These are phyloP conservation scores for Kwoniella sp. DNA, from an alignment of 768 basidiomycete genomes.

Conservation along the genomic window DNA sequence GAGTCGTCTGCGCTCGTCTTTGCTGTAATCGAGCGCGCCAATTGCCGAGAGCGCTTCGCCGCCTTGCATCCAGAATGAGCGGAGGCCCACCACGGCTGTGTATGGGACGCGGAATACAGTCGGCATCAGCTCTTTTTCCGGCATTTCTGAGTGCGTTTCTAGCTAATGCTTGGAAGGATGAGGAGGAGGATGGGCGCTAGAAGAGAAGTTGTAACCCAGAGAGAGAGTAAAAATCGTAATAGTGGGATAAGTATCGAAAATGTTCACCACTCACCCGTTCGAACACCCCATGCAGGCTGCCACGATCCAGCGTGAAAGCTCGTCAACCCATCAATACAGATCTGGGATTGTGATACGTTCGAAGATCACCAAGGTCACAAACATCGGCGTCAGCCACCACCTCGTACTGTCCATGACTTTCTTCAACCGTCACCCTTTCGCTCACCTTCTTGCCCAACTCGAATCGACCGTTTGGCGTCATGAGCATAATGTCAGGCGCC, in stretches of 20 bases:
- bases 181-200: background rate
- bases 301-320: slow-evolving; percentile 86
- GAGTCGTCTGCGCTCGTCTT: slow-evolving; percentile 51
- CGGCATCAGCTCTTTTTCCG: background rate
- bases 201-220: no score
- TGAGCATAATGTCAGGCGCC: slow-evolving; percentile 91
- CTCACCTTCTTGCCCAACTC: slow-evolving; percentile 91
- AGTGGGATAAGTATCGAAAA: no score
- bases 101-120: background rate
- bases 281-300: slow-evolving; percentile 98
- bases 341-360: slow-evolving; percentile 38
- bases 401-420: background rate
- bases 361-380: no score
- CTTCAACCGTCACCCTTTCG: background rate
- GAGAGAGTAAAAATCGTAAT: no score
- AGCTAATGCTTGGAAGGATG: background rate
- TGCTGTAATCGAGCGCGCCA: slow-evolving; percentile 50
- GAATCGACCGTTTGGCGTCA: slow-evolving; percentile 96
- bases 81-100: slow-evolving; percentile 54
- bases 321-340: slow-evolving; percentile 56
- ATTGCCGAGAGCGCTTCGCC: slow-evolving; percentile 52
- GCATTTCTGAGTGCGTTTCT: background rate
- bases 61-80: slow-evolving; percentile 56
- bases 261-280: slow-evolving; percentile 65
- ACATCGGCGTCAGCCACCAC: no score